Percentiles rank a stretch among this genome's conserved stretches.
Evolutionary conservation across 371 early-diverging fungal species (phyloP).

Genomic region (Apophysomyces variabilis): DNA sequence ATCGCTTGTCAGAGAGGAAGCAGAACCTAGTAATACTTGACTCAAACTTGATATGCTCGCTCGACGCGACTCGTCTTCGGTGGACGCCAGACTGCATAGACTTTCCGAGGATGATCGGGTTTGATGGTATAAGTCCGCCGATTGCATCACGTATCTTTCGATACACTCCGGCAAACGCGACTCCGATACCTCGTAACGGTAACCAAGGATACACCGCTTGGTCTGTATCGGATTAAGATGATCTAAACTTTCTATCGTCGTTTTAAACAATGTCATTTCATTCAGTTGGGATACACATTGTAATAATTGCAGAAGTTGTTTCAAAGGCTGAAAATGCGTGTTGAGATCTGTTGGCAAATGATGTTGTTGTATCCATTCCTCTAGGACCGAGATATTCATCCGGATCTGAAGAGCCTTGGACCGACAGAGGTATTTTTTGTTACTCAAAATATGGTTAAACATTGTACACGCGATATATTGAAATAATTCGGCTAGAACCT

Average conservation of each 20-base stretch:
- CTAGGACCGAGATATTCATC: conserved; percentile 77
- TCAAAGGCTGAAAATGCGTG: conserved; percentile 58
- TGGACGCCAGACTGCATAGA: conserved; percentile 4
- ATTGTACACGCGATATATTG: conserved; percentile 71
- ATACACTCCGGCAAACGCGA: conserved; percentile 64
- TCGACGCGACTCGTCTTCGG: conserved; percentile 4
- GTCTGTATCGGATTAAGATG: conserved; percentile 70
- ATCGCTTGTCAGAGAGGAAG: no score
- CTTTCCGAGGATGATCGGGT: conserved; percentile 44
- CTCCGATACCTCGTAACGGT: conserved; percentile 88
- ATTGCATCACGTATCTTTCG: conserved; percentile 61
- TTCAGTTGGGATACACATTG: conserved; percentile 76
- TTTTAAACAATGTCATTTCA: conserved; percentile 68
- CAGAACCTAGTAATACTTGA: background rate
- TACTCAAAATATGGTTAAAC: conserved; percentile 80
- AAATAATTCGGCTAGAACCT: conserved; percentile 71
- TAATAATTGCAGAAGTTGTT: conserved; percentile 80
- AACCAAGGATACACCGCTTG: conserved; percentile 69
- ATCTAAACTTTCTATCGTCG: conserved; percentile 66
- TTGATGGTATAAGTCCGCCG: conserved; percentile 32
- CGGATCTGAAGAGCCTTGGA: conserved; percentile 85
- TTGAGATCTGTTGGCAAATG: conserved; percentile 41
- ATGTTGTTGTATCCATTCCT: conserved; percentile 79
- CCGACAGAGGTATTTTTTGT: conserved; percentile 75
- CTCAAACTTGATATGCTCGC: conserved; percentile 9